Percentiles rank a stretch among this genome's conserved stretches.
phyloP scores from a whole-genome alignment of 2,329 filamentous ascomycete species.

The Epicoccum sorghinum region DNA sequence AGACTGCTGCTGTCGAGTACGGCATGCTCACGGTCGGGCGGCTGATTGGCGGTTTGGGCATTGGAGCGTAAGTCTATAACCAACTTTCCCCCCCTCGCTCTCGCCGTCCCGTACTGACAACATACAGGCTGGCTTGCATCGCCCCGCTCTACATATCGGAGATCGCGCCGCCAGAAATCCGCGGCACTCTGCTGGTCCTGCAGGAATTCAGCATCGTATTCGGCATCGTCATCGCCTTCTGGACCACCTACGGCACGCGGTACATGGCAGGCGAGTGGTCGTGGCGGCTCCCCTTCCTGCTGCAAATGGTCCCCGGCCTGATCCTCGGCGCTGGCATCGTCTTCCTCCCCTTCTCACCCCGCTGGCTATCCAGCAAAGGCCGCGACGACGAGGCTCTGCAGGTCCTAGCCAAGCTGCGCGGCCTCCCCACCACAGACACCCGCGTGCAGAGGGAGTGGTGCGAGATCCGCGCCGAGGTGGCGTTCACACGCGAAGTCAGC shows the following conservation, averaged over 20 bases:
- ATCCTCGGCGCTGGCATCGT: constrained; percentile 50
- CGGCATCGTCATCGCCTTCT: constrained; percentile 60
- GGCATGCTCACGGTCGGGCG: constrained; percentile 59
- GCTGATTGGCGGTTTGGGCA: constrained; percentile 58
- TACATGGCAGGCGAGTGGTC: constrained; percentile 51
- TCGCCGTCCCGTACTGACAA: constrained; percentile 6
- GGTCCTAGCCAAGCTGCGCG: constrained; percentile 57
- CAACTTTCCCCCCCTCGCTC: too few relatives aligned
- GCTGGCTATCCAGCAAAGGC: constrained; percentile 57
- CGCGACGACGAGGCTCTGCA: constrained; percentile 56
- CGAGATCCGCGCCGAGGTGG: constrained; percentile 61
- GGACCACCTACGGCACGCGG: constrained; percentile 60
- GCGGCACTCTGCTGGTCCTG: constrained; percentile 57
- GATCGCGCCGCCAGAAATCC: constrained; percentile 57
- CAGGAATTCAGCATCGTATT: constrained; percentile 56
- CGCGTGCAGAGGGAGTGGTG: constrained; percentile 60
- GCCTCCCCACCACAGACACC: constrained; percentile 55
- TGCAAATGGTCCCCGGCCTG: constrained; percentile 54
- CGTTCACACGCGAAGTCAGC: constrained; percentile 57
- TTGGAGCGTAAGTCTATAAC: constrained; percentile 52
- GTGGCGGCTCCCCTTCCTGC: constrained; percentile 55
- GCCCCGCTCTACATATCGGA: constrained; percentile 61
- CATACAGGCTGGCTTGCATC: constrained; percentile 46
- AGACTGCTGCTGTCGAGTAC: constrained; percentile 58
- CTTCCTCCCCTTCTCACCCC: constrained; percentile 61